Evolutionary conservation across 169 alveolate species (phyloP).

Genomic region (Cryptosporidium felis): DNA sequence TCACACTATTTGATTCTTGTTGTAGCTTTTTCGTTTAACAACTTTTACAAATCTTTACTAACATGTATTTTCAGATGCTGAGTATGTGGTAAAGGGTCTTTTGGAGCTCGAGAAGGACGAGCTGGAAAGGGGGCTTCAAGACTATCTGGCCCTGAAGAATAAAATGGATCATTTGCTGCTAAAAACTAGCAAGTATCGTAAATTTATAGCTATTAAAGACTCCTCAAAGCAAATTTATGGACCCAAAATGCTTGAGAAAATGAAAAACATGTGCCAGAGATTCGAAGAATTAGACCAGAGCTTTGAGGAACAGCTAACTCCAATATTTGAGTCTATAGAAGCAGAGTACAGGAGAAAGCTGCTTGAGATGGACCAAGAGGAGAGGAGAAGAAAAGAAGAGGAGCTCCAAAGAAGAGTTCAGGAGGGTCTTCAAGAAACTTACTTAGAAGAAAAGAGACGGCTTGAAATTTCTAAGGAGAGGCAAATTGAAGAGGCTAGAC

Average conservation of each 20-base stretch:
- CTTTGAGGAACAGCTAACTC: constrained; percentile 48
- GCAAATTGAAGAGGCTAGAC: constrained; percentile 1
- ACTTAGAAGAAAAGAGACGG: constrained; percentile 39
- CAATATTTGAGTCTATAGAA: constrained; percentile 21
- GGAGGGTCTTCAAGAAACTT: constrained; percentile 53
- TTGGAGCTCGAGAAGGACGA: constrained; percentile 16
- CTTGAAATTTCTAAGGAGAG: neutral
- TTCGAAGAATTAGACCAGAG: constrained; percentile 27
- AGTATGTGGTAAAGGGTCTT: constrained; percentile 4
- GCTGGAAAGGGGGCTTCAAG: constrained; percentile 4
- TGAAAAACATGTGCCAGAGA: constrained; percentile 41
- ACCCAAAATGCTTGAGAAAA: constrained; percentile 61
- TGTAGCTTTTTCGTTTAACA: too few relatives aligned
- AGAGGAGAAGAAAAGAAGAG: constrained; percentile 29
- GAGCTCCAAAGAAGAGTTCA: constrained; percentile 20
- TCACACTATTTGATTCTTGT: too few relatives aligned
- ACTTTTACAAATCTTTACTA: too few relatives aligned
- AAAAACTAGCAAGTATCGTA: constrained; percentile 29
- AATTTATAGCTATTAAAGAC: constrained; percentile 32
- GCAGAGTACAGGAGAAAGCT: constrained; percentile 5
- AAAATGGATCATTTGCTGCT: constrained; percentile 24
- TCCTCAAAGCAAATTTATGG: constrained; percentile 55
- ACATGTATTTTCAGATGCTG: constrained; percentile 36
- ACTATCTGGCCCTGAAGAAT: constrained; percentile 1
- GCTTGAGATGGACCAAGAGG: constrained; percentile 10